Evolutionary conservation across 75 land plant species (phyloP).

Genomic region (Picea glauca): DNA sequence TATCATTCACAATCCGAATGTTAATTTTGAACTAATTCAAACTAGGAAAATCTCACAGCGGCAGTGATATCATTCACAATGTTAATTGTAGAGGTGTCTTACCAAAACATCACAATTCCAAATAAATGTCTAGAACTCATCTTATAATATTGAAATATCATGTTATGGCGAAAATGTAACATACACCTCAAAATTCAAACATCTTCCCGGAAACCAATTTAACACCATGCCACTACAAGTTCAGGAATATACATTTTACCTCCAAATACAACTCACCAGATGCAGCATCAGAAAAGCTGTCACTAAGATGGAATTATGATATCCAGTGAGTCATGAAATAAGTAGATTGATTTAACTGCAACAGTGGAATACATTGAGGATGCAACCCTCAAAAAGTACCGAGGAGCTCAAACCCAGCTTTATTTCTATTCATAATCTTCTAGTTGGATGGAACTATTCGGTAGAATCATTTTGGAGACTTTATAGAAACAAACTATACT

Average conservation of each 20-base stretch:
- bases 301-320: not conserved
- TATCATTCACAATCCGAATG: not conserved
- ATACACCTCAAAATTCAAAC: not conserved
- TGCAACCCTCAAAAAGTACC: not conserved
- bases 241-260: not conserved
- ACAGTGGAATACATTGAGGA: not conserved
- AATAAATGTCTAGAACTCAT: not conserved
- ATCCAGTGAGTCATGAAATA: not conserved
- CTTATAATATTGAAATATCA: not conserved
- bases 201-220: not conserved
- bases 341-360: not conserved
- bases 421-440: not conserved
- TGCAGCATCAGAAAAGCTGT: not conserved
- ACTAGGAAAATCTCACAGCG: too few species aligned
- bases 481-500: not conserved
- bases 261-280: not conserved
- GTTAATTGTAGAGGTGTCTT: not conserved
- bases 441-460: not conserved
- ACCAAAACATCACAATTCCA: not conserved
- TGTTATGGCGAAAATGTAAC: too few species aligned
- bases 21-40: not conserved
- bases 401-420: not conserved
- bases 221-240: not conserved
- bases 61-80: not conserved
- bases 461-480: not conserved